These are phyloP conservation scores for Aspergillus hancockii DNA, from an alignment of 495 filamentous ascomycete genomes.

Conservation along the genomic window DNA sequence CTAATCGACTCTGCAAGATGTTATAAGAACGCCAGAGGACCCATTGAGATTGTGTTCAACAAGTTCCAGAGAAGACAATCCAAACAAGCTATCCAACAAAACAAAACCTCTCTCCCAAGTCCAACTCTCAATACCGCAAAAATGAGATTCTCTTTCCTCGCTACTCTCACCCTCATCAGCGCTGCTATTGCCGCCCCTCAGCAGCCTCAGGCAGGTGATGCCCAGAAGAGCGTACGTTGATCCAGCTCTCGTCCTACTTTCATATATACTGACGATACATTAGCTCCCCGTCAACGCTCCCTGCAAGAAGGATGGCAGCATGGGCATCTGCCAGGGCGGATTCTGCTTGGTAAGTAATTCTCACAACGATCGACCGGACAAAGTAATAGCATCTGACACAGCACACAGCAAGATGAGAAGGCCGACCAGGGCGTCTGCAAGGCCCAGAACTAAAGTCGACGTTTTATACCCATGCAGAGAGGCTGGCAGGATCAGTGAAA, in stretches of 20 bases:
- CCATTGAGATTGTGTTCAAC: not conserved
- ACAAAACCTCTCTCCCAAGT: not conserved
- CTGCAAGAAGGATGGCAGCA: slow-evolving; percentile 11
- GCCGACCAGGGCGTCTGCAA: not conserved
- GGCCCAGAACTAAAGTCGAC: not conserved
- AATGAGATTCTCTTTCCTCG: slow-evolving; percentile 13
- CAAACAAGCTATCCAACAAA: not conserved
- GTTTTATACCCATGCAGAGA: not conserved
- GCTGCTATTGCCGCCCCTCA: not conserved
- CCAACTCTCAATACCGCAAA: slow-evolving; percentile 4
- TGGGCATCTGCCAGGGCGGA: slow-evolving; percentile 6
- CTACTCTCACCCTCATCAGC: slow-evolving; percentile 10
- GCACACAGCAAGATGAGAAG: not conserved
- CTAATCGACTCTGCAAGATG: not conserved
- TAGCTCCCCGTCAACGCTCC: slow-evolving; percentile 7
- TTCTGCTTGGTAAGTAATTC: slow-evolving; percentile 11
- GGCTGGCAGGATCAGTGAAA: not conserved
- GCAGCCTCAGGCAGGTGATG: not conserved
- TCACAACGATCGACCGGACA: too few relatives aligned
- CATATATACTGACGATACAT: not conserved
- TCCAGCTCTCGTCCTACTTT: not conserved
- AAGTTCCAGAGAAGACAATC: not conserved
- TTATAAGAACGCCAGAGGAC: not conserved
- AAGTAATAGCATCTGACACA: not conserved
- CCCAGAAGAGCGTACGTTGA: not conserved